Conservation (phyloP, 768 basidiomycete species). For the Lactarius akahatsu region DNA sequence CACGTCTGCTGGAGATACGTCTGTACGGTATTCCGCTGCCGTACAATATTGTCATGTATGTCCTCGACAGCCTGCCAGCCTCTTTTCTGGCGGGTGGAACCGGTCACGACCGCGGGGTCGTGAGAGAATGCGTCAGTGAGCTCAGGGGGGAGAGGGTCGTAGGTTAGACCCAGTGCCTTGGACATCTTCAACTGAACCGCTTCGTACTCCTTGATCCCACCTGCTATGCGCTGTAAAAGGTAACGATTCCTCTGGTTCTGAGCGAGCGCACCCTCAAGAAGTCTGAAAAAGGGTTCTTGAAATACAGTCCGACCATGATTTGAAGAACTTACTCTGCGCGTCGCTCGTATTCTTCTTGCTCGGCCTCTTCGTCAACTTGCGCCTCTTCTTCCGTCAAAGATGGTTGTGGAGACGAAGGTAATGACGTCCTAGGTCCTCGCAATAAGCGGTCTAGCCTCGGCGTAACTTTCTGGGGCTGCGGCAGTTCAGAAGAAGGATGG, state of each 20-base stretch:
- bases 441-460: constrained; percentile 11
- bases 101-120: constrained; percentile 74
- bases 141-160: constrained; percentile 57
- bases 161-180: constrained; percentile 46
- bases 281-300: constrained; percentile 39
- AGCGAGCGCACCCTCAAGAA: constrained; percentile 55
- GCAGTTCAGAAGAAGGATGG: not conserved
- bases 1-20: constrained; percentile 21
- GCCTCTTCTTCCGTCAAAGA: constrained; percentile 35
- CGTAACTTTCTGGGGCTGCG: not conserved
- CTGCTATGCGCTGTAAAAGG: constrained; percentile 63
- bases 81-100: constrained; percentile 55
- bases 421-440: constrained; percentile 38
- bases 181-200: constrained; percentile 52
- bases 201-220: constrained; percentile 65
- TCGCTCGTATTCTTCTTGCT: constrained; percentile 56
- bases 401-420: constrained; percentile 34
- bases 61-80: constrained; percentile 79
- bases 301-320: constrained; percentile 3
- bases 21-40: constrained; percentile 50
- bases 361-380: constrained; percentile 46
- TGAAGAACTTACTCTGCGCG: constrained; percentile 50
- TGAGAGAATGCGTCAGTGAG: constrained; percentile 73
- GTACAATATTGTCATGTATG: constrained; percentile 58
- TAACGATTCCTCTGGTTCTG: constrained; percentile 72